A percentile compares a stretch with the other conserved stretches of the same genome.
Evolutionary conservation across 2,329 filamentous ascomycete genomes (phyloP).

Genomic region (Aspergillus uvarum): DNA sequence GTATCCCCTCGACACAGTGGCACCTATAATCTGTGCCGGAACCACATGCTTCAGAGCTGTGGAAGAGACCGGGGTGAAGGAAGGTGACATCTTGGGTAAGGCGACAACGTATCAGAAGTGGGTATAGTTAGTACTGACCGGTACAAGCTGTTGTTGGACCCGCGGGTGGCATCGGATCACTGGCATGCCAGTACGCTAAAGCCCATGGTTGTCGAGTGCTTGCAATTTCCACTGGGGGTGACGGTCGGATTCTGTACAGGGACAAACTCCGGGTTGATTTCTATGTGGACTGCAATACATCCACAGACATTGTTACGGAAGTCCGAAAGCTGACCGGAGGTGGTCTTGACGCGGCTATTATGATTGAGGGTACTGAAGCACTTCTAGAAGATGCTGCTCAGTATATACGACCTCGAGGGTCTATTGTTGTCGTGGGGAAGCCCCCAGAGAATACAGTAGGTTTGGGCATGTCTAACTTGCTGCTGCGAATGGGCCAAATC

Average conservation of each 20-base stretch:
- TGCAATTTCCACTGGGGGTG: background rate
- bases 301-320: background rate
- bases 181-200: conserved; percentile 9
- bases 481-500: background rate
- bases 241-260: background rate
- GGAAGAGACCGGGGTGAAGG: background rate
- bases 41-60: conserved; percentile 6
- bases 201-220: conserved; percentile 4
- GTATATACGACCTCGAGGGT: conserved; percentile 3
- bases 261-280: conserved; percentile 1
- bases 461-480: background rate
- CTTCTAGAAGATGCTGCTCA: background rate
- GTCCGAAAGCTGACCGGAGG: background rate
- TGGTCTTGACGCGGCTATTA: background rate
- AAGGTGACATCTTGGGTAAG: background rate
- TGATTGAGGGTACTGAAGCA: background rate
- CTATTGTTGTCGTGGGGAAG: background rate
- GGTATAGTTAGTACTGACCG: too few species aligned
- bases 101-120: too few species aligned
- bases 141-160: conserved; percentile 1
- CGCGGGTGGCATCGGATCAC: background rate
- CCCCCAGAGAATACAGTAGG: background rate
- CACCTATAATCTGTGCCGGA: conserved; percentile 5
- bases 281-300: background rate
- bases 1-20: conserved; percentile 2